These are phyloP conservation scores for Arabidopsis lyrata DNA, from an alignment of 441 rosid genomes.

Conservation along the genomic window DNA sequence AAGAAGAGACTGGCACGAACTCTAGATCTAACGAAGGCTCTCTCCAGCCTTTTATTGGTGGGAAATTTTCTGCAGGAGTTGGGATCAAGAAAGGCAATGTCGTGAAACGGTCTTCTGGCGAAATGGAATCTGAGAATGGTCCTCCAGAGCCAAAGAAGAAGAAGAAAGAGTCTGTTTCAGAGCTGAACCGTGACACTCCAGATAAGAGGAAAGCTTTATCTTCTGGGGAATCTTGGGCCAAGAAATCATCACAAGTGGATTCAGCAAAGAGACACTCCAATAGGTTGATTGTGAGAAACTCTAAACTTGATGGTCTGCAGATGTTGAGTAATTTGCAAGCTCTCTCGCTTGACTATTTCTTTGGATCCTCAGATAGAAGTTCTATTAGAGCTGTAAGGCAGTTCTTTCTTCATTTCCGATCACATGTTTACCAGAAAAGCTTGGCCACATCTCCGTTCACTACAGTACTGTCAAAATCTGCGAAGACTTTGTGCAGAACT, in stretches of 20 bases:
- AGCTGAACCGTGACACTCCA: conserved; percentile 47
- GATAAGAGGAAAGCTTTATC: conserved; percentile 54
- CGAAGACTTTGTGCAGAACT: conserved; percentile 48
- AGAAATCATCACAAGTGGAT: conserved; percentile 45
- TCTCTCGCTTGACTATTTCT: conserved; percentile 75
- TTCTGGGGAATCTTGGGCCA: conserved; percentile 48
- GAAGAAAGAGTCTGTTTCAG: conserved; percentile 54
- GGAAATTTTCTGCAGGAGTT: conserved; percentile 42
- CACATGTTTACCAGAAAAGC: conserved; percentile 68
- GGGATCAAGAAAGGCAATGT: conserved; percentile 59
- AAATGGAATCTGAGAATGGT: conserved; percentile 46
- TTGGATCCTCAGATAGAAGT: conserved; percentile 54
- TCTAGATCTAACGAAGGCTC: conserved; percentile 42
- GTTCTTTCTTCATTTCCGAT: conserved; percentile 68
- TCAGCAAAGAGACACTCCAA: conserved; percentile 50
- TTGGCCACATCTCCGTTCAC: conserved; percentile 53
- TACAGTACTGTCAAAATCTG: conserved; percentile 46
- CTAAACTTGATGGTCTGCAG: conserved; percentile 52
- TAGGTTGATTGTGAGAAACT: conserved; percentile 36
- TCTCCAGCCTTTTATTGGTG: conserved; percentile 41
- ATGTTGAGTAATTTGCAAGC: conserved; percentile 66
- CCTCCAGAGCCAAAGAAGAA: conserved; percentile 53
- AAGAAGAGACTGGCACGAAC: conserved; percentile 43
- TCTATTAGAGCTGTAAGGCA: conserved; percentile 49
- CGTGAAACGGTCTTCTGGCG: conserved; percentile 52